A percentile compares a stretch with the other conserved stretches of the same genome.
Conservation (phyloP, 306 rosid genomes). For the Gleditsia sinensis region DNA sequence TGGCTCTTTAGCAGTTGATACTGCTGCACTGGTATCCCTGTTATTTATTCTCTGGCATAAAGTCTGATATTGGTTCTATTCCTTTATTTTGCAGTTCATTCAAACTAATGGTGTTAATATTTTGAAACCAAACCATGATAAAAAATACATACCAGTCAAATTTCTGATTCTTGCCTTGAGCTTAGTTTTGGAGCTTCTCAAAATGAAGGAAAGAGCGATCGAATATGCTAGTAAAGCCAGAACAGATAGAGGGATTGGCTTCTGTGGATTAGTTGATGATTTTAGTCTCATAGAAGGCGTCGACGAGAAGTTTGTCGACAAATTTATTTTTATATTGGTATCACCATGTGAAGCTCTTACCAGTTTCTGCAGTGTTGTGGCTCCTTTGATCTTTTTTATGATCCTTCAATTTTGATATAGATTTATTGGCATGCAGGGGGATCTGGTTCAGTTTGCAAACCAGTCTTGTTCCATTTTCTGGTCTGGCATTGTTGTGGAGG, state of each 20-base stretch:
- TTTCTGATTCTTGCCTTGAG: constrained; percentile 71
- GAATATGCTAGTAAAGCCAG: constrained; percentile 44
- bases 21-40: constrained; percentile 8
- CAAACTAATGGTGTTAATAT: constrained; percentile 45
- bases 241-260: constrained; percentile 38
- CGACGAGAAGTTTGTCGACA: constrained; percentile 54
- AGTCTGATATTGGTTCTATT: constrained; percentile 24
- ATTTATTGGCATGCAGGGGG: constrained; percentile 61
- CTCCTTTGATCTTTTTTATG: constrained; percentile 34
- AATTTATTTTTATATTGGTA: constrained; percentile 68
- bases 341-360: constrained; percentile 28
- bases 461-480: constrained; percentile 75
- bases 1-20: constrained; percentile 18
- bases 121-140: constrained; percentile 53
- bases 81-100: constrained; percentile 62
- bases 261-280: constrained; percentile 42
- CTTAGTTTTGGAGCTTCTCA: constrained; percentile 79
- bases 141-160: constrained; percentile 58
- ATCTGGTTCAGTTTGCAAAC: constrained; percentile 67
- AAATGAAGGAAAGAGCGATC: constrained; percentile 55
- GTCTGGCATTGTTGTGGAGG: constrained; percentile 49
- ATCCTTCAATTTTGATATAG: not conserved
- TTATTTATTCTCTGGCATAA: constrained; percentile 17
- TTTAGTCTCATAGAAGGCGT: constrained; percentile 44
- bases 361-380: constrained; percentile 11